Base-by-base conservation (phyloP, 2,329 filamentous ascomycete genomes). In the Cercospora sojina region DNA sequence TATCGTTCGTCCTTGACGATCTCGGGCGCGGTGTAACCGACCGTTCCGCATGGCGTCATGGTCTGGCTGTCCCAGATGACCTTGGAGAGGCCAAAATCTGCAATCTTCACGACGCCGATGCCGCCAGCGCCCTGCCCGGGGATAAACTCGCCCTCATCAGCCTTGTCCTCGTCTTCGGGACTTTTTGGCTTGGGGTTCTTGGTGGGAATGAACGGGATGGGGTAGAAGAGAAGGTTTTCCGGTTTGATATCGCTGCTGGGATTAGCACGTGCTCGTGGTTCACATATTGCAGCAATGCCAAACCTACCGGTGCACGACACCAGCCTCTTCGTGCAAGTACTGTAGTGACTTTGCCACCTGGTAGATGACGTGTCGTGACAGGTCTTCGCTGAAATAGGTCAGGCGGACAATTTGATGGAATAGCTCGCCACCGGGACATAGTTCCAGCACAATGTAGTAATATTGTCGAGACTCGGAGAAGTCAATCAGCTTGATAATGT, bases 1-100 rank as follows among this genome's bases (percentile, higher is more conserved):
- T 99, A 99, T 23, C 93, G 88, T 81, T 99, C 95, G 80, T 99
- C 95, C 81, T 98, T 98, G 78, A 99, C 95, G 69, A 99, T 99
- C 77, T 99, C 95, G 7, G 95, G 95, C 3, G 95, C 95, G 3
- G 95, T 98, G 81, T 99, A 99, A 51, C 95, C 95, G 65, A 98
- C 95, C 0, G 95, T 99, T 65, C 95, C 95, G 78, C 95, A 99
- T n/a, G 95, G 95, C 3, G 95, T 99, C 92, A 97, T 98, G 9
- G 95, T 99, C 77, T 96, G 91, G 73, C 88, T 95, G 74, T 98
- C 95, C 95, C 95, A 99, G 16, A 99, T 92, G 71, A 99, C 91
- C 81, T 99, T 99, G 70, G 94, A 97, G 9, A 99, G 84, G 62
- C 95, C 95, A 77, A 99, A 99, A 77, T 99, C 95, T 77, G 95